Conservation (phyloP, 331 rosid species). For the Quercus phellos region DNA sequence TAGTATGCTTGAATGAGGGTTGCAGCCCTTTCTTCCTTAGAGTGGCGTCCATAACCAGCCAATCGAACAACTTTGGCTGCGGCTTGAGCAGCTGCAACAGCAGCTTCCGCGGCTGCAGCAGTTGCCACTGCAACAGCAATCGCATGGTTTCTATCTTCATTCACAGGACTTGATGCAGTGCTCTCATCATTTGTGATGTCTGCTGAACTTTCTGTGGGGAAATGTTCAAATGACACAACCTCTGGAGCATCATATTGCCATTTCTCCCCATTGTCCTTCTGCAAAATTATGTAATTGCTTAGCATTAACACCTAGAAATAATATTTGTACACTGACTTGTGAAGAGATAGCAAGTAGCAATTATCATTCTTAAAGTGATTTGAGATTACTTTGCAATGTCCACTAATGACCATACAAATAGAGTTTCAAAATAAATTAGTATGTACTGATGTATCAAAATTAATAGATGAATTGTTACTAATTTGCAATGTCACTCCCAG, state of each 20-base stretch:
- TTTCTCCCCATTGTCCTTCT: slow-evolving; percentile 42
- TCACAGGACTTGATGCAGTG: slow-evolving; percentile 40
- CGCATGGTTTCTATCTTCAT: slow-evolving; percentile 60
- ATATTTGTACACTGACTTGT: background rate
- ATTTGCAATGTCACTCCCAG: too few relatives aligned
- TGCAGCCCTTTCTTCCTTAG: slow-evolving; percentile 73
- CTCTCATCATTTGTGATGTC: slow-evolving; percentile 59
- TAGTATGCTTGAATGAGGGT: slow-evolving; percentile 77
- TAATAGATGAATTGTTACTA: too few relatives aligned
- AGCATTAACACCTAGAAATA: background rate
- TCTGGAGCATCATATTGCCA: slow-evolving; percentile 65
- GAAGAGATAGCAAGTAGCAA: too few relatives aligned
- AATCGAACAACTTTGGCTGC: slow-evolving; percentile 78
- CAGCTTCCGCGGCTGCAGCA: slow-evolving; percentile 81
- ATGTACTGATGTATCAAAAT: too few relatives aligned
- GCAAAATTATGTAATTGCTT: background rate
- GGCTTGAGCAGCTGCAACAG: slow-evolving; percentile 75
- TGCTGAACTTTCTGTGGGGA: slow-evolving; percentile 66
- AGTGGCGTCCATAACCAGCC: slow-evolving; percentile 70
- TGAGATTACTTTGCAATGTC: too few relatives aligned
- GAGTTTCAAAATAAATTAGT: too few relatives aligned
- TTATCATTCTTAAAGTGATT: background rate
- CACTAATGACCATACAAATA: too few relatives aligned
- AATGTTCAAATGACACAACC: slow-evolving; percentile 74
- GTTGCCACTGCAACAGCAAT: slow-evolving; percentile 76